Percentiles rank a stretch among this genome's conserved stretches.
These are phyloP conservation scores for Hypholoma sublateritium DNA, from an alignment of 768 basidiomycete genomes.

Conservation along the genomic window DNA sequence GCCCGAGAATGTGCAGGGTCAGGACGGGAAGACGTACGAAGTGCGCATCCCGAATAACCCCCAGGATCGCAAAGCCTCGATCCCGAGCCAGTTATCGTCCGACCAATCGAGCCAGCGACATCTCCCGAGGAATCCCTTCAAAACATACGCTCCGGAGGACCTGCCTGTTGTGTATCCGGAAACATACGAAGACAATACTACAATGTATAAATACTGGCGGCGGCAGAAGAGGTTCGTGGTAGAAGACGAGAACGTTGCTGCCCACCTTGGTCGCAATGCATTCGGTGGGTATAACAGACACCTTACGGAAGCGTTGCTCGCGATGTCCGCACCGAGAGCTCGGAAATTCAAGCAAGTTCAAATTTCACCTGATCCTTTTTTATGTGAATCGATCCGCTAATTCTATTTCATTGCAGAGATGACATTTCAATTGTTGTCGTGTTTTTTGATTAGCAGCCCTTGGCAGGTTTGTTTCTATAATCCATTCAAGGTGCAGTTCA, in stretches of 20 bases:
- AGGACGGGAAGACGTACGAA: neutral
- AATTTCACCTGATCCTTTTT: neutral
- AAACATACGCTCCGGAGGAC: constrained; percentile 16
- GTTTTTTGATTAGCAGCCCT: constrained; percentile 22
- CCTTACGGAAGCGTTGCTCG: constrained; percentile 38
- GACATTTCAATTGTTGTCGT: constrained; percentile 27
- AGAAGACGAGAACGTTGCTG: constrained; percentile 46
- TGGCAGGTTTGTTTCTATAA: too few relatives aligned
- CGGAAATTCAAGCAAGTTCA: constrained; percentile 36
- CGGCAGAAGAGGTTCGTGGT: constrained; percentile 35
- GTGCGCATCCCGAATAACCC: neutral
- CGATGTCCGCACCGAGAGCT: constrained; percentile 34
- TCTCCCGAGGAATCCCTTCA: neutral
- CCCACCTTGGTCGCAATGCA: constrained; percentile 54
- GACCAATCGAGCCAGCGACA: too few relatives aligned
- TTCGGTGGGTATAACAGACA: constrained; percentile 51
- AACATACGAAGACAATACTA: constrained; percentile 27
- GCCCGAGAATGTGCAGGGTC: neutral
- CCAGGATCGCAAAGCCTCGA: neutral
- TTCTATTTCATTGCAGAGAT: constrained; percentile 16
- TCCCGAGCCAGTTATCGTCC: neutral
- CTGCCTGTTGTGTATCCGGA: constrained; percentile 31
- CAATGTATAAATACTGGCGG: constrained; percentile 37
- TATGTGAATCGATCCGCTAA: neutral
- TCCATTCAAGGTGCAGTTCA: too few relatives aligned